Percentiles rank a stretch among this genome's conserved stretches.
Evolutionary conservation across 2,329 filamentous ascomycete species (phyloP).

Genomic region (Phoma herbarum): DNA sequence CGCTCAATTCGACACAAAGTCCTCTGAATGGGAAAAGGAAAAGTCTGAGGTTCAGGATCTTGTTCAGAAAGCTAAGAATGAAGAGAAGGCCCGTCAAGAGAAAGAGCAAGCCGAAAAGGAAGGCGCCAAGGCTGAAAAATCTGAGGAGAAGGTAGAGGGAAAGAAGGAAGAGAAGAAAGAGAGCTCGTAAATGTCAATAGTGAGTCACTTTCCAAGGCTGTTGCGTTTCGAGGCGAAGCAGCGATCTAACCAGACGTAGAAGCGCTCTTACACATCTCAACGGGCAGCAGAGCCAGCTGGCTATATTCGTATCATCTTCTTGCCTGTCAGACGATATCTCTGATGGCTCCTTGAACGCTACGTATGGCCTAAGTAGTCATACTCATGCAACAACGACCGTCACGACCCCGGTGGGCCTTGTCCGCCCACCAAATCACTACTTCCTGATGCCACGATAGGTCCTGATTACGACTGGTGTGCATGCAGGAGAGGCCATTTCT

Average conservation of each 20-base stretch:
- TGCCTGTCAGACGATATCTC: conserved; percentile 2
- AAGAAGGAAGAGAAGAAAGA: conserved; percentile 32
- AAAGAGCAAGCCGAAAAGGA: conserved; percentile 51
- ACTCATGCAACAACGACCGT: conserved; percentile 26
- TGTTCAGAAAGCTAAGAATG: conserved; percentile 63
- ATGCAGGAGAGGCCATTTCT: background rate
- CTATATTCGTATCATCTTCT: background rate
- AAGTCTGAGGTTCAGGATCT: conserved; percentile 79
- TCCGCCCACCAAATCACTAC: background rate
- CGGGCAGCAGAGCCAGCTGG: background rate
- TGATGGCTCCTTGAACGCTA: conserved; percentile 30
- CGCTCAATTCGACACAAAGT: conserved; percentile 79
- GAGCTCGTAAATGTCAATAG: conserved; percentile 10
- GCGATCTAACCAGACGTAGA: conserved; percentile 2
- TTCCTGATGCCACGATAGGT: background rate
- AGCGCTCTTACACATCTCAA: background rate
- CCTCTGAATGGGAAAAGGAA: conserved; percentile 87
- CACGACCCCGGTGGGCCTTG: conserved; percentile 24
- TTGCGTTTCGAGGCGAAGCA: background rate
- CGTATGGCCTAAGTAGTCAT: conserved; percentile 22
- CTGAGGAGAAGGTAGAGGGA: conserved; percentile 50
- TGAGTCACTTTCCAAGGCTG: conserved; percentile 4
- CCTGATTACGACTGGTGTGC: background rate
- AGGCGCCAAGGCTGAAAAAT: conserved; percentile 60
- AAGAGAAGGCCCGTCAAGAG: conserved; percentile 50